Conservation (phyloP, 768 basidiomycete genomes). For the Lentinula aciculospora region DNA sequence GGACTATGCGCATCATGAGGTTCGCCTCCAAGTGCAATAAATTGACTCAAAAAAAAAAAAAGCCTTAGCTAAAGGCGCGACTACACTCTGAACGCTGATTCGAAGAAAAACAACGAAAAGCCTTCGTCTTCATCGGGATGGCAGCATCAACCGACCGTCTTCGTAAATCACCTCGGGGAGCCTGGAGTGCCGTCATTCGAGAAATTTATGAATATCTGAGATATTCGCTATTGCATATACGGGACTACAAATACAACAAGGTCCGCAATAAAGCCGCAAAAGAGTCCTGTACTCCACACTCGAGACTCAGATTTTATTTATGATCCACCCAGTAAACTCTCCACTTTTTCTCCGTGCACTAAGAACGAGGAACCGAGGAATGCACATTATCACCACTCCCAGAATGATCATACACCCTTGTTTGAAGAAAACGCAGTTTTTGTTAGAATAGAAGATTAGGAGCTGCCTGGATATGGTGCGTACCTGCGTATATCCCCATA, state of each 20-base stretch:
- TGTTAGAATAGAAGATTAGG: not conserved
- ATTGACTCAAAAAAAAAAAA: not conserved
- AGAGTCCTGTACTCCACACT: too few relatives aligned
- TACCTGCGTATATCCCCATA: slow-evolving; percentile 30
- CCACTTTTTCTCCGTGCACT: not conserved
- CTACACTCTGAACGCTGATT: too few relatives aligned
- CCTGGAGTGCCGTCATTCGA: too few relatives aligned
- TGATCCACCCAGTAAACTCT: not conserved
- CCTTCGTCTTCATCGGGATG: too few relatives aligned
- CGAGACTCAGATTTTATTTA: not conserved
- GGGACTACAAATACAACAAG: too few relatives aligned
- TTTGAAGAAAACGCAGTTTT: not conserved
- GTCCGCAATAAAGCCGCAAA: too few relatives aligned
- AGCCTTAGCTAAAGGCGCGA: too few relatives aligned
- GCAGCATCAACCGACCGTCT: too few relatives aligned
- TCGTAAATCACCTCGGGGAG: too few relatives aligned
- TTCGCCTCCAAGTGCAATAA: not conserved
- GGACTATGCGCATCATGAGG: not conserved
- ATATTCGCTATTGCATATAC: too few relatives aligned
- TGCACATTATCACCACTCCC: not conserved
- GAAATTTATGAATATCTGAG: too few relatives aligned
- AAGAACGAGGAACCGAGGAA: slow-evolving; percentile 1
- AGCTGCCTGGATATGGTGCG: slow-evolving; percentile 1
- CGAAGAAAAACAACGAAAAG: too few relatives aligned
- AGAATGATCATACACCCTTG: slow-evolving; percentile 1